Conservation (phyloP, 805 yeast genomes). For the Saccharomycopsis fermentans region DNA sequence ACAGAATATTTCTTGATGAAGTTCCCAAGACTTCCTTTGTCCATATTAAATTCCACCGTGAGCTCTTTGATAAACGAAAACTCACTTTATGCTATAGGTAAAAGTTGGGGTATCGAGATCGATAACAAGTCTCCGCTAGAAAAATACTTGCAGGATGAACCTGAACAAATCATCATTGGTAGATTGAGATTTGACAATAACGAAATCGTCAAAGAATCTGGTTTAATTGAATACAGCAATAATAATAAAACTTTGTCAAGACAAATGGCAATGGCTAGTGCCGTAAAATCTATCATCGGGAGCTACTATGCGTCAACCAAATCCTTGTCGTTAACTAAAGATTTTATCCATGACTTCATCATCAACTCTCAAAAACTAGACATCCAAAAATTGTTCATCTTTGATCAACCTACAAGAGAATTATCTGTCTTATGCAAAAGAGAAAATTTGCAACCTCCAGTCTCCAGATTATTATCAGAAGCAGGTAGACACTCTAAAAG, state of each 20-base stretch:
- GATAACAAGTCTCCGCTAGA: conserved; percentile 57
- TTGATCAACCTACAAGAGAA: conserved; percentile 80
- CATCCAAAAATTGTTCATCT: conserved; percentile 61
- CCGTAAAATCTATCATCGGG: conserved; percentile 76
- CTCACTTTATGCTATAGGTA: conserved; percentile 57
- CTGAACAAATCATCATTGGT: conserved; percentile 59
- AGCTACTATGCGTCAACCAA: conserved; percentile 64
- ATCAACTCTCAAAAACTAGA: conserved; percentile 69
- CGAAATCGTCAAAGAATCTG: conserved; percentile 13
- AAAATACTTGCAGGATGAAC: conserved; percentile 59
- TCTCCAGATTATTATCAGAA: conserved; percentile 79
- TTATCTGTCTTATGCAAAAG: conserved; percentile 67
- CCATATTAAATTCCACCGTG: conserved; percentile 64
- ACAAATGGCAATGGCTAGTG: conserved; percentile 40
- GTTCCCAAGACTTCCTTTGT: conserved; percentile 85
- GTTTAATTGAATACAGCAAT: conserved; percentile 1
- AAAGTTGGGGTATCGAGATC: conserved; percentile 80
- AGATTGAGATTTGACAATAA: conserved; percentile 42
- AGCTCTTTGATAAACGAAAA: conserved; percentile 64
- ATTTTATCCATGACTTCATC: conserved; percentile 65
- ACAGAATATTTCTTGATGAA: conserved; percentile 61
- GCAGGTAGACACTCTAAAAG: conserved; percentile 80
- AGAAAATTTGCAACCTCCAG: conserved; percentile 63
- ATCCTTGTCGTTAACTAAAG: conserved; percentile 53
- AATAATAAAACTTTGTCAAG: conserved; percentile 1